Conservation (phyloP, 495 filamentous ascomycete species). For the Penicillium pancosmium region DNA sequence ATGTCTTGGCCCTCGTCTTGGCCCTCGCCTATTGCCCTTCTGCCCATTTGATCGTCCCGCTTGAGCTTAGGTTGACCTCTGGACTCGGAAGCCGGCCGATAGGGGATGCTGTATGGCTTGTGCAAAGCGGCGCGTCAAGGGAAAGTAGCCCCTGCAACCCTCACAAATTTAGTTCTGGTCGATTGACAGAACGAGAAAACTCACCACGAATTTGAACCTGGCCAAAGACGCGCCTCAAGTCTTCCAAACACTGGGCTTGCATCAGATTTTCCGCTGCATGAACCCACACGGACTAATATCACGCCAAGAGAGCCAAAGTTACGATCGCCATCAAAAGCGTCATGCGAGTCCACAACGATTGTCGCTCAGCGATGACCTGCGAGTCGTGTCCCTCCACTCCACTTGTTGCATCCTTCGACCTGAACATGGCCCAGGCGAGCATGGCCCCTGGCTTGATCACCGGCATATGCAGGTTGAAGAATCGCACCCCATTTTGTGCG, state of each 20-base stretch:
- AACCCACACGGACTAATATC: background rate
- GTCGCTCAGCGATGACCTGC: background rate
- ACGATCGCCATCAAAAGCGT: slow-evolving; percentile 6
- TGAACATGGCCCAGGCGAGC: background rate
- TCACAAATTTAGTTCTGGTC: background rate
- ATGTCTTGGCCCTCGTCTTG: no score
- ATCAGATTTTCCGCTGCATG: no score
- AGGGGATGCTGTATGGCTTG: slow-evolving; percentile 40
- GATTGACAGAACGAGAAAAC: background rate
- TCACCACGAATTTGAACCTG: background rate
- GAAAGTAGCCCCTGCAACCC: background rate
- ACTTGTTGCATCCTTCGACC: background rate
- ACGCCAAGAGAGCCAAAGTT: slow-evolving; percentile 4
- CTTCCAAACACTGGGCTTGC: background rate
- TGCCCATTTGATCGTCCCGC: background rate
- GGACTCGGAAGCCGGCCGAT: slow-evolving; percentile 19
- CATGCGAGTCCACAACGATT: slow-evolving; percentile 1
- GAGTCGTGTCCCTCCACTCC: background rate
- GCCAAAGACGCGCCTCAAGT: slow-evolving; percentile 3
- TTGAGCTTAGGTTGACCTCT: background rate
- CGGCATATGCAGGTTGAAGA: background rate
- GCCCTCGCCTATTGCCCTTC: background rate
- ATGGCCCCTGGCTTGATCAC: background rate
- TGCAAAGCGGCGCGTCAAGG: slow-evolving; percentile 33
- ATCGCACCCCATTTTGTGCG: slow-evolving; percentile 24